phyloP scores from a whole-genome alignment of 306 rosid genomes.

The Begonia fuchsioides region DNA sequence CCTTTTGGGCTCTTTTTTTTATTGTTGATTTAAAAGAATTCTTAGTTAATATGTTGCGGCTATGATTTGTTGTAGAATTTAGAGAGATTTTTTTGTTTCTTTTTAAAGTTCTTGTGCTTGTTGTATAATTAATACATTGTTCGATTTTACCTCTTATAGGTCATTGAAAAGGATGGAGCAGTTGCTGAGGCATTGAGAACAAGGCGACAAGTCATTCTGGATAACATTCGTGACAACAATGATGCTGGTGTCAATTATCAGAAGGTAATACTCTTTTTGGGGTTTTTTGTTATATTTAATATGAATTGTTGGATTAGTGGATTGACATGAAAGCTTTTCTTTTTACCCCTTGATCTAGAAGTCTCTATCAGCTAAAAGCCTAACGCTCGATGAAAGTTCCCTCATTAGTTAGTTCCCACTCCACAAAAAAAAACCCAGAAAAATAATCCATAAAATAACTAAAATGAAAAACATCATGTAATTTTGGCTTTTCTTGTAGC shows the following conservation, averaged over 20 bases:
- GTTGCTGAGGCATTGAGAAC: constrained; percentile 29
- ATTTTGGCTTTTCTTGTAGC: neutral
- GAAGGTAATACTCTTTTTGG: constrained; percentile 15
- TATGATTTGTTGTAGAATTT: no score
- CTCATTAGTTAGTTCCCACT: no score
- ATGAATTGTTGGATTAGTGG: neutral
- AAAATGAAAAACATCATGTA: no score
- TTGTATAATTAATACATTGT: neutral
- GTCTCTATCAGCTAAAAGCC: no score
- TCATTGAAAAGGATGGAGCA: constrained; percentile 28
- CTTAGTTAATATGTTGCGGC: no score
- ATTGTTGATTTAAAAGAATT: no score
- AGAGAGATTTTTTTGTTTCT: neutral
- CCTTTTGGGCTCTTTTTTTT: no score
- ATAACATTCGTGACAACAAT: constrained; percentile 51
- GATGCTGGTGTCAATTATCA: constrained; percentile 42
- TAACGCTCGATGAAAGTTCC: no score
- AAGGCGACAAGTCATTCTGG: constrained; percentile 41
- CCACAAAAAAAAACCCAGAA: no score
- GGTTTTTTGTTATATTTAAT: neutral
- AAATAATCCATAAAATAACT: no score
- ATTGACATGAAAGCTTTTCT: no score
- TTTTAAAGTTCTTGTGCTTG: neutral
- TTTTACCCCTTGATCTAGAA: no score
- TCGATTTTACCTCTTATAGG: constrained; percentile 15